Percentiles rank a stretch among this genome's conserved stretches.
Evolutionary conservation across 352 stramenopile genomes (phyloP).

Genomic region (Pythium volutum): DNA sequence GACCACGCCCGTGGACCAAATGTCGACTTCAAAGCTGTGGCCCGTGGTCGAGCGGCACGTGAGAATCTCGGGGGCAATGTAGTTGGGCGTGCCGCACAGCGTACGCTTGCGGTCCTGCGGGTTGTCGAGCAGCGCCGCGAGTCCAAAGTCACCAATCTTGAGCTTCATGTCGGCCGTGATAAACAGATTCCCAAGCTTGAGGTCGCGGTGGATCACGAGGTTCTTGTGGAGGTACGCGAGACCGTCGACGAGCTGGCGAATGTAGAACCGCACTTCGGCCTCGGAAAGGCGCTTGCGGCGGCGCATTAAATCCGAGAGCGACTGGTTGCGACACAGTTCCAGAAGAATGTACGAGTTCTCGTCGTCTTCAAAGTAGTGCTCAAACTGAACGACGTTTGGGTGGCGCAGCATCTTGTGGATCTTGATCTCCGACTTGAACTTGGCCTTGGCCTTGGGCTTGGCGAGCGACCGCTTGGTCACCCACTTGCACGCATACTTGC

Average conservation of each 20-base stretch:
- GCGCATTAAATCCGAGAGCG: conserved; percentile 95
- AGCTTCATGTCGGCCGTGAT: conserved; percentile 93
- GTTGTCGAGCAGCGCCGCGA: conserved; percentile 84
- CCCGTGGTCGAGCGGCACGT: conserved; percentile 86
- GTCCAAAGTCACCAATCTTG: conserved; percentile 96
- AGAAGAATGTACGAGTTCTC: conserved; percentile 98
- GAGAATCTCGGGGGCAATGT: conserved; percentile 92
- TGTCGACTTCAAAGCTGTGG: conserved; percentile 98
- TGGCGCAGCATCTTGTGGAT: conserved; percentile 97
- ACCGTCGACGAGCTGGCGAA: conserved; percentile 87
- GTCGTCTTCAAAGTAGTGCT: conserved; percentile 98
- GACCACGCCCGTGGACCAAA: conserved; percentile 98
- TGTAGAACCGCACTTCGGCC: conserved; percentile 94
- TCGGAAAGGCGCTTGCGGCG: conserved; percentile 94
- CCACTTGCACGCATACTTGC: conserved; percentile 96
- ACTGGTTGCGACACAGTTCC: conserved; percentile 97
- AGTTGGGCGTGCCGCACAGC: conserved; percentile 95
- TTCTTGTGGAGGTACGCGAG: conserved; percentile 94
- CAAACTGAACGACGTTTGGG: conserved; percentile 94
- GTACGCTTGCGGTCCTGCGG: conserved; percentile 94
- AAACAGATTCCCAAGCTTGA: conserved; percentile 98
- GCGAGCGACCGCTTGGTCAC: conserved; percentile 96
- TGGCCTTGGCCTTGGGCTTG: conserved; percentile 96
- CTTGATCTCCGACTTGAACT: conserved; percentile 97
- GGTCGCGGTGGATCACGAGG: conserved; percentile 96